These are phyloP conservation scores for Dothideomycetidae sp. DNA, from an alignment of 2,329 filamentous ascomycete species.

Conservation along the genomic window DNA sequence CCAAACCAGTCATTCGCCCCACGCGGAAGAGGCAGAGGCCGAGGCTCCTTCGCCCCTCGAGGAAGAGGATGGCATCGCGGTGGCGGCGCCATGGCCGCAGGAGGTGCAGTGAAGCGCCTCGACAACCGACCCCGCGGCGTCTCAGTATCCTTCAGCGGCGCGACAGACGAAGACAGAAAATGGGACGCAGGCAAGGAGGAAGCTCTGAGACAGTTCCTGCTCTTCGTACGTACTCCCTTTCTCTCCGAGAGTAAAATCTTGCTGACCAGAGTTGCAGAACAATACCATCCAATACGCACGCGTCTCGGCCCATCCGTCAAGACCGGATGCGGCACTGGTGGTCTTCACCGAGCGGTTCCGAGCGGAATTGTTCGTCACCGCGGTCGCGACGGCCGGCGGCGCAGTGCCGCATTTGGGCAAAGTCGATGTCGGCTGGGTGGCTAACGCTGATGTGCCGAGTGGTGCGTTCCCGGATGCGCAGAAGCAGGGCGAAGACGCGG, in stretches of 20 bases:
- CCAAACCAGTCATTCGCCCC: slow-evolving; percentile 23
- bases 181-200: slow-evolving; percentile 57
- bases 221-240: slow-evolving; percentile 24
- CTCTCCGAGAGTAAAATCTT: not conserved
- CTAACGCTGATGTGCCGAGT: slow-evolving; percentile 19
- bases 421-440: slow-evolving; percentile 52
- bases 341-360: slow-evolving; percentile 37
- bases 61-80: slow-evolving; percentile 29
- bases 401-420: slow-evolving; percentile 48
- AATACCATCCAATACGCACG: slow-evolving; percentile 23
- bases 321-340: slow-evolving; percentile 26
- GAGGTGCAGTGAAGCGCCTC: slow-evolving; percentile 46
- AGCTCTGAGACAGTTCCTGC: slow-evolving; percentile 53
- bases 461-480: slow-evolving; percentile 18
- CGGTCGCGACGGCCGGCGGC: slow-evolving; percentile 19
- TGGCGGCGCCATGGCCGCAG: slow-evolving; percentile 30
- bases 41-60: slow-evolving; percentile 26
- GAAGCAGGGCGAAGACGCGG: slow-evolving; percentile 37
- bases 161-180: no score
- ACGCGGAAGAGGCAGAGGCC: slow-evolving; percentile 27
- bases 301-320: slow-evolving; percentile 26
- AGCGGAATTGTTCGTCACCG: slow-evolving; percentile 42
- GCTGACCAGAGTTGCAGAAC: slow-evolving; percentile 6
- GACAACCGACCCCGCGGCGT: slow-evolving; percentile 64
- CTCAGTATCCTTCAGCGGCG: slow-evolving; percentile 37